Percentiles rank a stretch among this genome's conserved stretches.
Evolutionary conservation across 306 rosid species (phyloP).

Genomic region (Lagenaria siceraria): DNA sequence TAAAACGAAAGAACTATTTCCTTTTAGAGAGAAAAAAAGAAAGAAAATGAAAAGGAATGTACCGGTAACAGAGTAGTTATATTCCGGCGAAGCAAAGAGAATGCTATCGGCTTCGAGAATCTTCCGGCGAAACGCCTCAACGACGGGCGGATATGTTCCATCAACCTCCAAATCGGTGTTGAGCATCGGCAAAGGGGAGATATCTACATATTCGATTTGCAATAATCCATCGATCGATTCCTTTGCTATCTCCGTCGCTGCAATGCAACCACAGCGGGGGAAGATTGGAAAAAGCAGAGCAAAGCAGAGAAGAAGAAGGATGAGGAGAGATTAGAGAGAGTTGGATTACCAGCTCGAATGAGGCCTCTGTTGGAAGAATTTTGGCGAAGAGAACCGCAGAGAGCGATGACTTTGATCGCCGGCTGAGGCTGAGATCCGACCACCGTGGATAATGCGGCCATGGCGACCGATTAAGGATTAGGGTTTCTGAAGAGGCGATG

Average conservation of each 20-base stretch:
- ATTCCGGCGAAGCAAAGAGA: conserved; percentile 83
- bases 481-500: background rate
- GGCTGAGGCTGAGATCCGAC: background rate
- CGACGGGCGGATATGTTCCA: conserved; percentile 37
- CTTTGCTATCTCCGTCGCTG: conserved; percentile 51
- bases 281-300: background rate
- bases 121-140: conserved; percentile 50
- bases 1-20: no score
- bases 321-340: background rate
- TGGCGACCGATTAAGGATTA: background rate
- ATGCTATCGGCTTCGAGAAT: conserved; percentile 47
- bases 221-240: conserved; percentile 27
- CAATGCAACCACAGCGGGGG: background rate
- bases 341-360: conserved; percentile 1
- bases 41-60: background rate
- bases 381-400: conserved; percentile 11
- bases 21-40: no score
- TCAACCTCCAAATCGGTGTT: conserved; percentile 58
- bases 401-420: conserved; percentile 3
- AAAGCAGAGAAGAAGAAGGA: background rate
- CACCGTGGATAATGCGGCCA: background rate
- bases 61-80: conserved; percentile 69
- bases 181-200: conserved; percentile 43
- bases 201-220: conserved; percentile 51
- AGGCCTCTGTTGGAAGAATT: conserved; percentile 6